A percentile compares a stretch with the other conserved stretches of the same genome.
phyloP scores from a whole-genome alignment of 371 early-diverging fungal species.

The Syncephalastrum contaminatum region DNA sequence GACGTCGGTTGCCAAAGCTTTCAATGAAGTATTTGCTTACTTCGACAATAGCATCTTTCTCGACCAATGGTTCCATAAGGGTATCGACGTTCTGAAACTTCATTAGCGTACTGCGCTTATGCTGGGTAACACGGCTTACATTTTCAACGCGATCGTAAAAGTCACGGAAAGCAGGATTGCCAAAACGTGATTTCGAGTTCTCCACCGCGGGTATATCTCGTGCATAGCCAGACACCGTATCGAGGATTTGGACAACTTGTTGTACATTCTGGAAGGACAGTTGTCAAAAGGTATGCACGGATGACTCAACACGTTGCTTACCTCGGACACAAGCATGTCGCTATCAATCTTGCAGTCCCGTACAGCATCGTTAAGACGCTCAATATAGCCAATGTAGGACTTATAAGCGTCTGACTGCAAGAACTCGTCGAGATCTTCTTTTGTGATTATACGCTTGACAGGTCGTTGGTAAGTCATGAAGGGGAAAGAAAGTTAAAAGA shows the following conservation, averaged over 20 bases:
- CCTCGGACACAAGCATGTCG: slow-evolving; percentile 49
- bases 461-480: slow-evolving; percentile 49
- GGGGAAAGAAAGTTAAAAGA: neutral
- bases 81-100: slow-evolving; percentile 10
- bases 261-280: slow-evolving; percentile 46
- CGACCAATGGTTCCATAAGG: slow-evolving; percentile 15
- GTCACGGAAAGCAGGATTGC: slow-evolving; percentile 87
- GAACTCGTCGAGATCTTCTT: slow-evolving; percentile 83
- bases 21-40: slow-evolving; percentile 79
- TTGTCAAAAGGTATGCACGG: neutral
- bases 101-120: neutral
- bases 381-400: slow-evolving; percentile 69
- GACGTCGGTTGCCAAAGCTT: slow-evolving; percentile 93
- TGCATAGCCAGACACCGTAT: slow-evolving; percentile 59
- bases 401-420: slow-evolving; percentile 63
- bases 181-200: slow-evolving; percentile 82
- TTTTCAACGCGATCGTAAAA: slow-evolving; percentile 71
- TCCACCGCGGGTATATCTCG: slow-evolving; percentile 76
- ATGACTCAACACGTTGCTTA: slow-evolving; percentile 29
- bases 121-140: slow-evolving; percentile 31
- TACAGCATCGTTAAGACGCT: slow-evolving; percentile 68
- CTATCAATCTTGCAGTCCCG: slow-evolving; percentile 61
- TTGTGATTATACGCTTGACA: slow-evolving; percentile 75
- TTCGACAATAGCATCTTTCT: slow-evolving; percentile 61
- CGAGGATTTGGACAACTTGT: slow-evolving; percentile 61